Base-by-base conservation (phyloP, 2,329 filamentous ascomycete species). In the Phoma herbarum region DNA sequence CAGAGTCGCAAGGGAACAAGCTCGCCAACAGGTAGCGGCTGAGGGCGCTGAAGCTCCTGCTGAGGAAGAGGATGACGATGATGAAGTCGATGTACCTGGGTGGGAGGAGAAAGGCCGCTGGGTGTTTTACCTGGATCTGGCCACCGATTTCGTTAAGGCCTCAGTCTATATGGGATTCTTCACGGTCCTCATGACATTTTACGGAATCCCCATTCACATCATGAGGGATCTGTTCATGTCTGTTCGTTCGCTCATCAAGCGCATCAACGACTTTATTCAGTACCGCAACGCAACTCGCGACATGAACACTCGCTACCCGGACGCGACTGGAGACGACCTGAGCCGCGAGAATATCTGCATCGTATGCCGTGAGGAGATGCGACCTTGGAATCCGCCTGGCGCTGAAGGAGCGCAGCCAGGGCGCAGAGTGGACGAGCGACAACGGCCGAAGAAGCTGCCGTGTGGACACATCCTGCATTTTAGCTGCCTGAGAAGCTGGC, bases 51-150 rank as follows among this genome's bases (percentile, higher is more conserved):
- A 73, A 28, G 72, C 74, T 28, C 66, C 72, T 25, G 68, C 73
- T 4, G 1, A 59, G 25, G 82, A 83, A 53, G 88, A 90, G 59
- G 90, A 94, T 57, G 85, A 97, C 20, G 92, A 97, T 75, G 93
- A 97, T 75, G 92, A 99, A 66, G 90, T 95, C 52, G 95, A 99
- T 75, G 92, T 97, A 20, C 91, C 93, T 4, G 95, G 94, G 10
- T 99, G 95, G 95, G 93, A 97, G 73, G 88, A 92, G 60, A 99
- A 98, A 81, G 92, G 95, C 35, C 90, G 95, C 68, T 98, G 91
- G 86, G 84, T 97, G 14, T 88, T 99, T 67, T 93, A 89, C 71
- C 83, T 98, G 58, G 94, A 99, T 75, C 85, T 99, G 18, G 77
- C 90, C 42, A 92, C 90, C 47, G 95, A 99, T 74, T 92, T 97